phyloP scores from a whole-genome alignment of 768 basidiomycete species.

The Serendipita sp. region DNA sequence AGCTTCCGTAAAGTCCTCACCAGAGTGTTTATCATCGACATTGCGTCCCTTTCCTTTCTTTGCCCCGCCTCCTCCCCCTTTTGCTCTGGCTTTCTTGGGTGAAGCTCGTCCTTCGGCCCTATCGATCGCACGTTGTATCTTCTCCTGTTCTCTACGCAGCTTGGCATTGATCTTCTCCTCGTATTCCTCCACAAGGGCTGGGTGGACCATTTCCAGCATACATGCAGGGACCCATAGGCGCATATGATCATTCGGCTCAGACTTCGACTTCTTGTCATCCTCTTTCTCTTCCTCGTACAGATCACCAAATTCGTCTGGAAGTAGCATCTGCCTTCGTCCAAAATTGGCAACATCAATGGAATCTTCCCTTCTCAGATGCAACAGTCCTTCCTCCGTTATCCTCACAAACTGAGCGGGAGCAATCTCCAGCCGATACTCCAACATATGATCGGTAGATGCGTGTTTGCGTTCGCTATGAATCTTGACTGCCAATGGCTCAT shows the following conservation, averaged over 20 bases:
- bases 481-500: conserved; percentile 38
- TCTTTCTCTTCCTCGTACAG: conserved; percentile 31
- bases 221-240: conserved; percentile 74
- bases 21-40: no score
- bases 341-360: conserved; percentile 19
- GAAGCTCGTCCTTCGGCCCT: neutral
- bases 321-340: neutral
- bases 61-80: no score
- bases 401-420: conserved; percentile 49
- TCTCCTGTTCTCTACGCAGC: conserved; percentile 28
- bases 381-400: conserved; percentile 49
- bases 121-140: conserved; percentile 7
- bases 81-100: neutral
- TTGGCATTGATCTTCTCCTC: conserved; percentile 36
- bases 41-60: no score
- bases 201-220: conserved; percentile 54
- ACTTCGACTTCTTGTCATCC: conserved; percentile 24
- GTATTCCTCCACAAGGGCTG: conserved; percentile 44
- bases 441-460: conserved; percentile 47
- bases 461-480: conserved; percentile 54
- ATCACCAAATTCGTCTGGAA: conserved; percentile 28
- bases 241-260: conserved; percentile 39
- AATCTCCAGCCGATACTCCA: conserved; percentile 72
- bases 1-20: no score
- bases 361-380: conserved; percentile 37